phyloP scores from a whole-genome alignment of 148 eudicot genomes.

The Persicaria maculosa region DNA sequence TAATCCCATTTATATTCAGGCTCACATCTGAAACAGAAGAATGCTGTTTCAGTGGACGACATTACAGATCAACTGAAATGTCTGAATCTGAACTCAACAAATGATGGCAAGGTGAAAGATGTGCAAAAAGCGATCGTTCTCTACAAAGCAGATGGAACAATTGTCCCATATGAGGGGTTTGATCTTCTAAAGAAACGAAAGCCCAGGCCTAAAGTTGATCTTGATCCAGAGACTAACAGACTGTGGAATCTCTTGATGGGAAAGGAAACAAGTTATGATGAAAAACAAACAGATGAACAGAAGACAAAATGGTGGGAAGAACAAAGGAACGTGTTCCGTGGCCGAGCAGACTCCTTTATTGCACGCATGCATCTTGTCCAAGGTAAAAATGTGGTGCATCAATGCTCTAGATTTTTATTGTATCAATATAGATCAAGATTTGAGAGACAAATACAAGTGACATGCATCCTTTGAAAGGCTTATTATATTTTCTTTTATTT shows the following conservation, averaged over 20 bases:
- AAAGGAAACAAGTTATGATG: conserved; percentile 39
- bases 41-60: conserved; percentile 22
- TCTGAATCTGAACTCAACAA: conserved; percentile 25
- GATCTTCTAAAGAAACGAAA: conserved; percentile 36
- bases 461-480: background rate
- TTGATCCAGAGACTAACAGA: conserved; percentile 63
- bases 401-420: background rate
- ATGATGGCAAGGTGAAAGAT: conserved; percentile 17
- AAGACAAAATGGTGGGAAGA: conserved; percentile 70
- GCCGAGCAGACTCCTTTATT: conserved; percentile 67
- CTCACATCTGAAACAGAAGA: conserved; percentile 15
- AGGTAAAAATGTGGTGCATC: conserved; percentile 26
- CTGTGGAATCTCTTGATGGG: conserved; percentile 67
- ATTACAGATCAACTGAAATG: conserved; percentile 27
- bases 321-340: conserved; percentile 52
- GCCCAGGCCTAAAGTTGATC: conserved; percentile 60
- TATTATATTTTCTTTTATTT: background rate
- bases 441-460: background rate
- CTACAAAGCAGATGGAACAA: conserved; percentile 35
- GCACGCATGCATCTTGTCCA: conserved; percentile 82
- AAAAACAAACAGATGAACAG: conserved; percentile 31
- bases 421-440: background rate
- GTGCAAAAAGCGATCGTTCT: conserved; percentile 42
- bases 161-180: conserved; percentile 38
- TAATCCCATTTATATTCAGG: conserved; percentile 20